A percentile compares a stretch with the other conserved stretches of the same genome.
Evolutionary conservation across 441 rosid genomes (phyloP).

Genomic region (Populus hybrid): DNA sequence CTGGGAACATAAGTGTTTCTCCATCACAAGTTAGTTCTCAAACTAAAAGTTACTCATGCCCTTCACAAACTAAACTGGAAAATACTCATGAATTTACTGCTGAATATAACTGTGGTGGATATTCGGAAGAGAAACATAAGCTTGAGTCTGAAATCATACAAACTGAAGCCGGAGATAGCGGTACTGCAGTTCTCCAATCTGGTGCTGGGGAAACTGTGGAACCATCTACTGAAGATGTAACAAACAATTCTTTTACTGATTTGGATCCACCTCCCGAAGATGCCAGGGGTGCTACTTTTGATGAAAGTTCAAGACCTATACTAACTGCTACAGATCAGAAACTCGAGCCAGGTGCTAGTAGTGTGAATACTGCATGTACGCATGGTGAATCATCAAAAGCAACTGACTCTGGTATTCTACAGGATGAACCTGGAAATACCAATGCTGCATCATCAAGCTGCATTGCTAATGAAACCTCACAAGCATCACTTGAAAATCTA

Average conservation of each 20-base stretch:
- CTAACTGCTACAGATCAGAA: conserved; percentile 14
- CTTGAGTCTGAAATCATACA: conserved; percentile 15
- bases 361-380: conserved; percentile 18
- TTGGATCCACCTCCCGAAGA: conserved; percentile 11
- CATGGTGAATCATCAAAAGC: conserved; percentile 21
- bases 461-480: conserved; percentile 14
- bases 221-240: conserved; percentile 17
- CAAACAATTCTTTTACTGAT: conserved; percentile 2
- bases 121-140: conserved; percentile 12
- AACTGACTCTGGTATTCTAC: conserved; percentile 4
- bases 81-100: conserved; percentile 23
- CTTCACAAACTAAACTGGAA: conserved; percentile 24
- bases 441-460: not conserved
- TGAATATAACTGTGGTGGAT: conserved; percentile 18
- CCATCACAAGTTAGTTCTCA: conserved; percentile 34
- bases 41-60: conserved; percentile 21
- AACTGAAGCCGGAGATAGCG: conserved; percentile 18
- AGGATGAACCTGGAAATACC: conserved; percentile 8
- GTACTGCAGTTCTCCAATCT: conserved; percentile 4
- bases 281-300: conserved; percentile 7
- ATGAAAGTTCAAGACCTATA: conserved; percentile 18
- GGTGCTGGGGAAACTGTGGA: conserved; percentile 7
- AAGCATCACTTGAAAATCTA: conserved; percentile 13
- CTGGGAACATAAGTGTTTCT: conserved; percentile 34
- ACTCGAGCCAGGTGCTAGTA: conserved; percentile 22